Conservation (phyloP, 1,284 basidiomycete species). For the Sporisorium graminicola region DNA sequence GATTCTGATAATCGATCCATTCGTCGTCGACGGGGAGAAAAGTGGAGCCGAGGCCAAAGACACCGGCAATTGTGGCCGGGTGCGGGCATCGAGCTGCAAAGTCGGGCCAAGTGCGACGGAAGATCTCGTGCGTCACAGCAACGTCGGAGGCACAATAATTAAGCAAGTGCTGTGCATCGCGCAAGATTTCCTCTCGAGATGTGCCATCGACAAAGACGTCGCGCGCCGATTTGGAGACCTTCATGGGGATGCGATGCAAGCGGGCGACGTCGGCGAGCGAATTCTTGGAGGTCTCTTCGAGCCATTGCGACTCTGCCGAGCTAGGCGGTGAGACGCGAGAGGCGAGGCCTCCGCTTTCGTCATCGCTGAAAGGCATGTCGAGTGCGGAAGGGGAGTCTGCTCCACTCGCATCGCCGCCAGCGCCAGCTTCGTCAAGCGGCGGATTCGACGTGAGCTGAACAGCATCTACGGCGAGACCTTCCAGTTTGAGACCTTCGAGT, state of each 20-base stretch:
- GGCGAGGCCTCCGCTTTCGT: constrained; percentile 39
- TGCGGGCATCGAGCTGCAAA: constrained; percentile 89
- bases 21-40: constrained; percentile 89
- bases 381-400: constrained; percentile 22
- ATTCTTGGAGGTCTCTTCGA: constrained; percentile 91
- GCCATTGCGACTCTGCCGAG: constrained; percentile 75
- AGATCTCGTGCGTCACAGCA: constrained; percentile 85
- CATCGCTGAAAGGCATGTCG: constrained; percentile 48
- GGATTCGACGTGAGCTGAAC: constrained; percentile 6
- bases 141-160: constrained; percentile 91
- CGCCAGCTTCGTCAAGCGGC: not conserved
- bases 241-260: constrained; percentile 83
- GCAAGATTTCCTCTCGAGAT: constrained; percentile 77
- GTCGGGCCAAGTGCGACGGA: constrained; percentile 81
- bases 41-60: constrained; percentile 90
- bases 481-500: constrained; percentile 54
- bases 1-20: constrained; percentile 85
- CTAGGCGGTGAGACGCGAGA: constrained; percentile 20
- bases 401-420: constrained; percentile 5
- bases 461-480: constrained; percentile 34
- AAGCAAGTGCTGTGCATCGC: constrained; percentile 82
- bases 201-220: constrained; percentile 78
- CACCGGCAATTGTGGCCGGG: constrained; percentile 91
- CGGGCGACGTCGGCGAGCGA: constrained; percentile 91
- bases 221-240: constrained; percentile 83